These are phyloP conservation scores for Apiospora pterosperma DNA, from an alignment of 2,329 filamentous ascomycete genomes.

Conservation along the genomic window DNA sequence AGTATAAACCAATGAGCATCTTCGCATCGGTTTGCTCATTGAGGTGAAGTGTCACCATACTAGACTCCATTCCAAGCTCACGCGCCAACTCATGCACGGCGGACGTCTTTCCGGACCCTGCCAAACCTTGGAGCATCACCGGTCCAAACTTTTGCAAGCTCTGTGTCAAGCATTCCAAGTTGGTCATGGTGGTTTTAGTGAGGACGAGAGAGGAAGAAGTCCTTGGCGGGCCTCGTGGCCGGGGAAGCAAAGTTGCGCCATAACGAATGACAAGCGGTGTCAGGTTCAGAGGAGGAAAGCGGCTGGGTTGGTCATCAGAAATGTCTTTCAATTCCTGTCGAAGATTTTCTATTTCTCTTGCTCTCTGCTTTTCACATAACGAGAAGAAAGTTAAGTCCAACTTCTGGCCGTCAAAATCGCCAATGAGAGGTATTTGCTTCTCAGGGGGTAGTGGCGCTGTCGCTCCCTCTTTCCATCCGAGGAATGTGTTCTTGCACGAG, in stretches of 20 bases:
- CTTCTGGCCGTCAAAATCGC: conserved; percentile 68
- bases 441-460: neutral
- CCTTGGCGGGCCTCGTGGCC: conserved; percentile 47
- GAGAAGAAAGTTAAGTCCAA: conserved; percentile 77
- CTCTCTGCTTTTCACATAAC: conserved; percentile 54
- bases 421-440: conserved; percentile 46
- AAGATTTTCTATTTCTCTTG: conserved; percentile 40
- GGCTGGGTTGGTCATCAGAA: conserved; percentile 13
- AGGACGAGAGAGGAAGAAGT: conserved; percentile 55
- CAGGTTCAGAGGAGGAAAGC: conserved; percentile 38
- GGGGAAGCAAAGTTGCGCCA: conserved; percentile 64
- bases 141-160: conserved; percentile 67
- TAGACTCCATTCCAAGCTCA: conserved; percentile 72
- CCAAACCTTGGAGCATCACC: conserved; percentile 75
- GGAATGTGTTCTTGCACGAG: conserved; percentile 63
- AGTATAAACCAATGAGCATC: conserved; percentile 90
- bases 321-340: conserved; percentile 33
- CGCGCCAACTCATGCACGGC: conserved; percentile 78
- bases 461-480: conserved; percentile 27
- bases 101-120: conserved; percentile 89
- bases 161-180: conserved; percentile 66
- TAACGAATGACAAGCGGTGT: conserved; percentile 62
- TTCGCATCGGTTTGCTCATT: conserved; percentile 99
- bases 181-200: conserved; percentile 69
- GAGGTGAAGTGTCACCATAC: conserved; percentile 90